Evolutionary conservation across 257 asterid species (phyloP).

Genomic region (Coffea canephora): DNA sequence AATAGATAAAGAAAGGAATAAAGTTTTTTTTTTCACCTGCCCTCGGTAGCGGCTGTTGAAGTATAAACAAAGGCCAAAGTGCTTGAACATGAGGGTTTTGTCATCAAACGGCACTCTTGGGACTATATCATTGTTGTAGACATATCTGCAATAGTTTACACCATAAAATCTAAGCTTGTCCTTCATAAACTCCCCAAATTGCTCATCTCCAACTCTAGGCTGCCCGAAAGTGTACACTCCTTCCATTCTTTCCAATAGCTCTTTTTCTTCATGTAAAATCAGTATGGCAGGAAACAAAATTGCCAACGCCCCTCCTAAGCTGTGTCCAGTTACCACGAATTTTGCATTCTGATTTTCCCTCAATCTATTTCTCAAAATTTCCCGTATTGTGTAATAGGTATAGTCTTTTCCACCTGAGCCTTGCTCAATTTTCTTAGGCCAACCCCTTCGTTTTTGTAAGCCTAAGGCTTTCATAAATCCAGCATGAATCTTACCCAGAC

Average conservation of each 20-base stretch:
- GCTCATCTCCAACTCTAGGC: conserved; percentile 70
- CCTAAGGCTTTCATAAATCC: conserved; percentile 74
- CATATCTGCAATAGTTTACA: conserved; percentile 53
- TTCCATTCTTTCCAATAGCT: conserved; percentile 43
- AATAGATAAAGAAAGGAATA: background rate
- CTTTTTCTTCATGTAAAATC: conserved; percentile 49
- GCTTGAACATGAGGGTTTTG: conserved; percentile 51
- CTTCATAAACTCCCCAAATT: conserved; percentile 66
- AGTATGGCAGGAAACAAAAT: conserved; percentile 44
- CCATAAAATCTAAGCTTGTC: conserved; percentile 28
- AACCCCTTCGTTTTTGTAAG: conserved; percentile 41
- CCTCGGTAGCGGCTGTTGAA: conserved; percentile 60
- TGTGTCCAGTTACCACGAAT: conserved; percentile 64
- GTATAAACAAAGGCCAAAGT: conserved; percentile 67
- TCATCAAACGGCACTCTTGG: conserved; percentile 81
- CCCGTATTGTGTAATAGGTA: conserved; percentile 58
- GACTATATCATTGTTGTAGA: conserved; percentile 58
- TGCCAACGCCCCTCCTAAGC: conserved; percentile 80
- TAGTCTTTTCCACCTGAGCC: conserved; percentile 18
- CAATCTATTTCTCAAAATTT: conserved; percentile 38
- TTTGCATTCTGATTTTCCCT: conserved; percentile 32
- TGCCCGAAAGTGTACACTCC: conserved; percentile 86
- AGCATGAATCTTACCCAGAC: conserved; percentile 52
- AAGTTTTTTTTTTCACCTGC: conserved; percentile 29
- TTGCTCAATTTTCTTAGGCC: conserved; percentile 43